Percentiles rank a stretch among this genome's conserved stretches.
Evolutionary conservation across 345 rosid genomes (phyloP).

Genomic region (Salix caprea): DNA sequence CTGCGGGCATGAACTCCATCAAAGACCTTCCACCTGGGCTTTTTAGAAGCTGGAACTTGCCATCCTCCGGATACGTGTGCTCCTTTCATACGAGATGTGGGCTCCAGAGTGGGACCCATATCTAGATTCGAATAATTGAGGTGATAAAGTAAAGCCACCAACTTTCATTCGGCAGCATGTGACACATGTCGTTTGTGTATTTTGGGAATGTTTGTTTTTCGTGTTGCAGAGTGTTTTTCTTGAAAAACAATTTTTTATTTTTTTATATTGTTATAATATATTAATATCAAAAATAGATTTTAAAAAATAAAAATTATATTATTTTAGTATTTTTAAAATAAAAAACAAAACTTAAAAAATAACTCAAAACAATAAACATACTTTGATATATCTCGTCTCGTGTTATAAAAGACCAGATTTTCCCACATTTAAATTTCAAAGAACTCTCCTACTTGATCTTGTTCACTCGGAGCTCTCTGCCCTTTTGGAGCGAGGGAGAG

Average conservation of each 20-base stretch:
- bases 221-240: no score
- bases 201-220: no score
- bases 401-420: neutral
- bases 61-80: conserved; percentile 21
- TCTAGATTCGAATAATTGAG: conserved; percentile 18
- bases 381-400: neutral
- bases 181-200: conserved; percentile 13
- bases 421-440: neutral
- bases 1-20: neutral
- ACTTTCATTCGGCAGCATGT: neutral
- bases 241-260: no score
- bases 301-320: no score
- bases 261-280: no score
- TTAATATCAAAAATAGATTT: no score
- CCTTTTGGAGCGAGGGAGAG: neutral
- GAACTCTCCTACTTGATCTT: neutral
- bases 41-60: conserved; percentile 9
- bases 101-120: conserved; percentile 1
- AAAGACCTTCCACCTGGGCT: neutral
- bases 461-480: accelerated
- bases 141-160: conserved; percentile 4
- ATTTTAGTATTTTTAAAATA: no score
- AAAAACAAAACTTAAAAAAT: no score
- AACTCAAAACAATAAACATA: no score
- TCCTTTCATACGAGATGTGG: neutral